Conservation (phyloP, 1,284 basidiomycete species). For the Gomphus sp. region DNA sequence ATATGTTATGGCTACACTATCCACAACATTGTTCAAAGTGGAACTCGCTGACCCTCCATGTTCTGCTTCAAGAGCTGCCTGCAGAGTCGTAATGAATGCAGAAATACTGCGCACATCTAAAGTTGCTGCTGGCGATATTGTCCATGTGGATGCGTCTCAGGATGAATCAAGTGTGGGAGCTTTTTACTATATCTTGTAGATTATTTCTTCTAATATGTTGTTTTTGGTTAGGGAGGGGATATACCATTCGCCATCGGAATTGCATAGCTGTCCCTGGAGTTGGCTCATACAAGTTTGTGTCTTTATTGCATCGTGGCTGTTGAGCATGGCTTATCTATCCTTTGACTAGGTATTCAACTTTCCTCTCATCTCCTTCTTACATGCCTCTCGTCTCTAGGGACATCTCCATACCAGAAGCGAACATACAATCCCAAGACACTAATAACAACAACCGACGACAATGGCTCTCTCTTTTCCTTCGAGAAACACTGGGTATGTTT, state of each 20-base stretch:
- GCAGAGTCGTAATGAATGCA: too few relatives aligned
- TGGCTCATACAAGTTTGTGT: too few relatives aligned
- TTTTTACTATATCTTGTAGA: too few relatives aligned
- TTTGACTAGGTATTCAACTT: constrained; percentile 38
- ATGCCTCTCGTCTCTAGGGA: constrained; percentile 17
- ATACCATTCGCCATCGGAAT: too few relatives aligned
- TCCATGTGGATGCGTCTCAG: constrained; percentile 42
- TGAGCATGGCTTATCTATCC: constrained; percentile 10
- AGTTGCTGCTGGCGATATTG: constrained; percentile 60
- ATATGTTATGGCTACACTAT: not conserved
- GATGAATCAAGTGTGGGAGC: not conserved
- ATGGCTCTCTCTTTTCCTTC: constrained; percentile 59
- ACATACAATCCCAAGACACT: constrained; percentile 14
- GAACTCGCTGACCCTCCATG: constrained; percentile 30
- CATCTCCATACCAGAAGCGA: constrained; percentile 3
- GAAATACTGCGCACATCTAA: constrained; percentile 56
- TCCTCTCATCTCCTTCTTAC: constrained; percentile 52
- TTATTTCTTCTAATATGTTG: too few relatives aligned
- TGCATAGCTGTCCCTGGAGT: too few relatives aligned
- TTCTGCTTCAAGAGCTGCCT: constrained; percentile 38
- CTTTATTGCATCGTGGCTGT: constrained; percentile 8
- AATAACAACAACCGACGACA: constrained; percentile 41
- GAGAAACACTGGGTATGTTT: constrained; percentile 50
- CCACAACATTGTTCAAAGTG: constrained; percentile 36
- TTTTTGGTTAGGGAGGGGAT: not conserved